phyloP scores from a whole-genome alignment of 2,329 filamentous ascomycete species.

The Phaeosphaeriaceae sp. region DNA sequence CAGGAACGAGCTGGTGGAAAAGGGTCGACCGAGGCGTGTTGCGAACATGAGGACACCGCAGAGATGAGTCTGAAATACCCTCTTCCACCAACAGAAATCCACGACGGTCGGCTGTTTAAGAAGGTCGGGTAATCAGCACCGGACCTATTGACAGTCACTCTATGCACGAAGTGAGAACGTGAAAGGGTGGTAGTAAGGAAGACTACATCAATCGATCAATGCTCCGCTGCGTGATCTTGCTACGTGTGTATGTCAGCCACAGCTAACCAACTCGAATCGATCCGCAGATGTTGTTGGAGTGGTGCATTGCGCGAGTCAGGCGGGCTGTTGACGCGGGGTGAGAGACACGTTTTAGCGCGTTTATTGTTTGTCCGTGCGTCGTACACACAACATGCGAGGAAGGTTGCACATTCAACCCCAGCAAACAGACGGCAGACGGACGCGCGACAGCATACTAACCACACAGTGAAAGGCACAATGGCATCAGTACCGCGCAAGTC shows the following conservation, averaged over 20 bases:
- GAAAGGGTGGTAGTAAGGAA: no score
- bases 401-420: conserved; percentile 8
- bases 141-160: background rate
- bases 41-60: background rate
- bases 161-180: no score
- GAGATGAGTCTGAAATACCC: background rate
- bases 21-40: background rate
- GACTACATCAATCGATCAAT: no score
- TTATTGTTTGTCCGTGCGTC: conserved; percentile 26
- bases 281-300: background rate
- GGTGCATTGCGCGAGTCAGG: background rate
- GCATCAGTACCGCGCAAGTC: conserved; percentile 58
- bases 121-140: conserved; percentile 6
- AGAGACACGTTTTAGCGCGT: conserved; percentile 25
- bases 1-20: background rate
- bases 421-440: conserved; percentile 8
- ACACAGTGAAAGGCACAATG: conserved; percentile 42
- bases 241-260: no score
- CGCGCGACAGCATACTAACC: conserved; percentile 14
- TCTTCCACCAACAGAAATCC: conserved; percentile 10
- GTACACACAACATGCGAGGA: conserved; percentile 15
- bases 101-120: conserved; percentile 11
- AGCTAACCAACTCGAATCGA: background rate
- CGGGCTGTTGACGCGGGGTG: conserved; percentile 14
- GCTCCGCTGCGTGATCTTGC: no score